phyloP scores from a whole-genome alignment of 306 rosid genomes.

The Fagus crenata region DNA sequence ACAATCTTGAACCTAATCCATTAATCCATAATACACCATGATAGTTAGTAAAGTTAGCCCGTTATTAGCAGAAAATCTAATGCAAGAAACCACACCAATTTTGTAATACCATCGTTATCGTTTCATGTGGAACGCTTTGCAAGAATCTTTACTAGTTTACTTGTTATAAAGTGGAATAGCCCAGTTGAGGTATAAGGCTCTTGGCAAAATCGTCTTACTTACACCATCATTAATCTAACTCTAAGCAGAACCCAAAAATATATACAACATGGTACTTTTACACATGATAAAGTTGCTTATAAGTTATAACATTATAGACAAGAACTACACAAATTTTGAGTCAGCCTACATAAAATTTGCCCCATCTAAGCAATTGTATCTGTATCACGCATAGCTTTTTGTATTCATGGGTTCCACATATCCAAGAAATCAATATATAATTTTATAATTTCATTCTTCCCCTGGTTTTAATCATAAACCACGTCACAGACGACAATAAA shows the following conservation, averaged over 20 bases:
- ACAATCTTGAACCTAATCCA: constrained; percentile 90
- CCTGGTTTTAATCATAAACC: background rate
- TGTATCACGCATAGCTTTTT: background rate
- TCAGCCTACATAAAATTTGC: background rate
- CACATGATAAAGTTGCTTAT: no score
- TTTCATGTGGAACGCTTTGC: background rate
- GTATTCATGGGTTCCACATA: background rate
- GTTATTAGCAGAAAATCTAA: background rate
- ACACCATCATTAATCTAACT: background rate
- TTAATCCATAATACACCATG: constrained; percentile 36
- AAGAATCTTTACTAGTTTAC: background rate
- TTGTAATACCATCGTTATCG: background rate
- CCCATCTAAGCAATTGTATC: background rate
- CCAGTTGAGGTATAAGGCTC: no score
- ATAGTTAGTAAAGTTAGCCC: constrained; percentile 23
- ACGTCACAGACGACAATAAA: background rate
- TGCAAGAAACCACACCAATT: constrained; percentile 5
- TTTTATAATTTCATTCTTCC: background rate
- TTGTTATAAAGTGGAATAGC: background rate
- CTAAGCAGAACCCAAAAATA: background rate
- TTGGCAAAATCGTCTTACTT: no score
- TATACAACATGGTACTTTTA: background rate
- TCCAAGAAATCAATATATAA: background rate
- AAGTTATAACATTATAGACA: no score
- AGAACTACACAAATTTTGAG: background rate